A percentile compares a stretch with the other conserved stretches of the same genome.
Evolutionary conservation across 1,139 yeast species (phyloP).

Genomic region (Taphrina wiesneri): DNA sequence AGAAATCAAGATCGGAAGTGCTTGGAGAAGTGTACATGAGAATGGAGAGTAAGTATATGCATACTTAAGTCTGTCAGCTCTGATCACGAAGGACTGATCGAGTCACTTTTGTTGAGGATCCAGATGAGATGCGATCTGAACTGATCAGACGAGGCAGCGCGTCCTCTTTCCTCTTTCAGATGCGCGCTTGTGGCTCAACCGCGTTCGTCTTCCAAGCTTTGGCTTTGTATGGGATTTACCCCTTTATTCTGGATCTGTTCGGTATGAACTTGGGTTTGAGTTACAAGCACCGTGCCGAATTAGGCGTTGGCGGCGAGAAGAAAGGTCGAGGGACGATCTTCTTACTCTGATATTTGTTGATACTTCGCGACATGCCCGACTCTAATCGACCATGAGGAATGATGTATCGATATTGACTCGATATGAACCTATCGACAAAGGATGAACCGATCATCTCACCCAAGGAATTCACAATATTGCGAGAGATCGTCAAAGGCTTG

Average conservation of each 20-base stretch:
- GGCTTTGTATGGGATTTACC: background rate
- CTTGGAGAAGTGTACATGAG: too few relatives aligned
- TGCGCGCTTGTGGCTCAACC: too few relatives aligned
- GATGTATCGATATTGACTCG: background rate
- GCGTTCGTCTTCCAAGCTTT: too few relatives aligned
- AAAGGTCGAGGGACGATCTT: too few relatives aligned
- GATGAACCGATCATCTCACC: slow-evolving; percentile 9
- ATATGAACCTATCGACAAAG: slow-evolving; percentile 19
- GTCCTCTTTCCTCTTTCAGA: background rate
- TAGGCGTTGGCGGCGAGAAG: too few relatives aligned
- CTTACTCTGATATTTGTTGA: background rate
- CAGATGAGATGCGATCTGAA: too few relatives aligned
- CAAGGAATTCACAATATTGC: slow-evolving; percentile 3
- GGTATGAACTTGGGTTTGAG: background rate
- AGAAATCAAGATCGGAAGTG: too few relatives aligned
- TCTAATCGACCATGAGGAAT: background rate
- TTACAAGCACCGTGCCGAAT: background rate
- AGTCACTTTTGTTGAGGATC: background rate
- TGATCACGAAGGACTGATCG: background rate
- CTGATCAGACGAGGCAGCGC: too few relatives aligned
- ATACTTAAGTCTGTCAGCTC: background rate
- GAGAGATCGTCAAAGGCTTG: slow-evolving; percentile 14
- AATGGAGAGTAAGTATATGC: too few relatives aligned
- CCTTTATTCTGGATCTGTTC: background rate
- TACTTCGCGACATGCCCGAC: background rate